Evolutionary conservation across 192 early-diverging fungal species (phyloP).

Genomic region (Coemansia sp.): DNA sequence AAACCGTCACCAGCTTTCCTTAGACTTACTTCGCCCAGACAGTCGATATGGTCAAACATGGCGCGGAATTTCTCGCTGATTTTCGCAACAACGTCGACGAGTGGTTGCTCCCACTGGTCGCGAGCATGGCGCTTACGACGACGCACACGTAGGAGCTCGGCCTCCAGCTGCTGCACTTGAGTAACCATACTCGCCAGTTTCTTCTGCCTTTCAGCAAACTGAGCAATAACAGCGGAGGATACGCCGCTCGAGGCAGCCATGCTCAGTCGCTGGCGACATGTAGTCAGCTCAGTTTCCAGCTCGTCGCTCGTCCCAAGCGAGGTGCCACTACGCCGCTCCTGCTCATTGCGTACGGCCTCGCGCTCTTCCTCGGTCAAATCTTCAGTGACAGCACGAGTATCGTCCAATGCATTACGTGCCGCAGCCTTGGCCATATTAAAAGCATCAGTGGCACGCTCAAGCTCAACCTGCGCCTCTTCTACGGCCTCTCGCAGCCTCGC

Average conservation of each 20-base stretch:
- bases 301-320: slow-evolving; percentile 55
- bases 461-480: slow-evolving; percentile 39
- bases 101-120: slow-evolving; percentile 68
- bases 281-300: slow-evolving; percentile 66
- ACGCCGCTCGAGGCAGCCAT: slow-evolving; percentile 44
- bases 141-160: slow-evolving; percentile 37
- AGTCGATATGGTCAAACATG: slow-evolving; percentile 71
- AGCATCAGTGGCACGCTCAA: slow-evolving; percentile 46
- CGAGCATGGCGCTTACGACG: slow-evolving; percentile 44
- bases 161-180: slow-evolving; percentile 50
- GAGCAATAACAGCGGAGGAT: slow-evolving; percentile 61
- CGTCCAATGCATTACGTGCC: slow-evolving; percentile 54
- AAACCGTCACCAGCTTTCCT: slow-evolving; percentile 36
- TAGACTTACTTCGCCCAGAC: slow-evolving; percentile 50
- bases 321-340: slow-evolving; percentile 30
- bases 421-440: slow-evolving; percentile 57
- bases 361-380: slow-evolving; percentile 61
- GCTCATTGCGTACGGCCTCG: slow-evolving; percentile 52
- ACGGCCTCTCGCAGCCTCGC: slow-evolving; percentile 40
- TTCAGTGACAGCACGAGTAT: slow-evolving; percentile 62
- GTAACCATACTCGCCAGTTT: slow-evolving; percentile 60
- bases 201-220: slow-evolving; percentile 67
- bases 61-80: slow-evolving; percentile 74
- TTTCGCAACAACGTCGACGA: slow-evolving; percentile 61
- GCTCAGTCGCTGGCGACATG: slow-evolving; percentile 45